Percentiles rank a stretch among this genome's conserved stretches.
phyloP scores from a whole-genome alignment of 805 yeast genomes.

The Kluyveromyces aestuarii region DNA sequence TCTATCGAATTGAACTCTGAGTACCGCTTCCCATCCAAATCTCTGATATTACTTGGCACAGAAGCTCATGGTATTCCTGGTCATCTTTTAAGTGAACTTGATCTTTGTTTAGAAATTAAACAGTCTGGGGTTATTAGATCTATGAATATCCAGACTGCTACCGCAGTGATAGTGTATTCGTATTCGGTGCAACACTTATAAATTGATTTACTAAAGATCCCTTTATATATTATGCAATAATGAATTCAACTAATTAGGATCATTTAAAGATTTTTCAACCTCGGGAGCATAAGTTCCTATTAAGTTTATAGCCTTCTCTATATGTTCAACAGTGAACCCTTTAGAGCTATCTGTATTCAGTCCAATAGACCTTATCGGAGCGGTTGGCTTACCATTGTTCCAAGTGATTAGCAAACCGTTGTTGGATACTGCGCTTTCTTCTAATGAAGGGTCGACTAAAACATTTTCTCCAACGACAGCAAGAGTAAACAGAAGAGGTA shows the following conservation, averaged over 20 bases:
- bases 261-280: slow-evolving; percentile 51
- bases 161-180: slow-evolving; percentile 90
- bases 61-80: slow-evolving; percentile 93
- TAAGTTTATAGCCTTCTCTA: slow-evolving; percentile 47
- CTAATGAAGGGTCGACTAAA: slow-evolving; percentile 77
- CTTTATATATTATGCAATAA: neutral
- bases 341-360: slow-evolving; percentile 42
- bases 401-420: slow-evolving; percentile 72
- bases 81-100: slow-evolving; percentile 68
- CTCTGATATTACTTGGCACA: slow-evolving; percentile 70
- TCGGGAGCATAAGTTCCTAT: slow-evolving; percentile 52
- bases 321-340: slow-evolving; percentile 41
- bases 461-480: slow-evolving; percentile 64
- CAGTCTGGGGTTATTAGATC: slow-evolving; percentile 89
- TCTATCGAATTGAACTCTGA: slow-evolving; percentile 61
- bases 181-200: slow-evolving; percentile 44
- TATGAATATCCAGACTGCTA: slow-evolving; percentile 95
- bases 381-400: slow-evolving; percentile 53
- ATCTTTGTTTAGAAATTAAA: slow-evolving; percentile 81
- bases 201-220: slow-evolving; percentile 27
- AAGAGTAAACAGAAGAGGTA: slow-evolving; percentile 65
- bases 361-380: slow-evolving; percentile 67
- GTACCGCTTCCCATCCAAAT: slow-evolving; percentile 68
- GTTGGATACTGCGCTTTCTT: slow-evolving; percentile 82
- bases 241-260: slow-evolving; percentile 8